Evolutionary conservation across 257 asterid genomes (phyloP).

Genomic region (Petunia secreta): DNA sequence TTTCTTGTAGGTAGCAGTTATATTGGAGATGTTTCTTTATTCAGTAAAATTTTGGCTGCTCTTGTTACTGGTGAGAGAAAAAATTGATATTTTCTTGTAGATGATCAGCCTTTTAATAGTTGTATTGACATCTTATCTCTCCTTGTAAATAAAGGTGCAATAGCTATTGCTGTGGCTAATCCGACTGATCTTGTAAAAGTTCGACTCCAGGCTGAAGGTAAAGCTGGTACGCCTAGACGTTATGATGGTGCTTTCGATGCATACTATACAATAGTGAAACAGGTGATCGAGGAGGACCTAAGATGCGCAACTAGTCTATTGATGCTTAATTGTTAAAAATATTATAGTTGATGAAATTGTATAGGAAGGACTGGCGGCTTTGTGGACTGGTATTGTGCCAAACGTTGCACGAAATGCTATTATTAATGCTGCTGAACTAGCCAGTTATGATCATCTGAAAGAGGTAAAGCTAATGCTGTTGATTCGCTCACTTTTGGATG

Average conservation of each 20-base stretch:
- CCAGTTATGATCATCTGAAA: slow-evolving; percentile 91
- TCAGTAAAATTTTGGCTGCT: slow-evolving; percentile 81
- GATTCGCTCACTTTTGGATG: slow-evolving; percentile 21
- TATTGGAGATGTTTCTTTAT: slow-evolving; percentile 65
- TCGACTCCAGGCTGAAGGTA: slow-evolving; percentile 96
- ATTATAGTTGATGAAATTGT: slow-evolving; percentile 23
- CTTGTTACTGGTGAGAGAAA: slow-evolving; percentile 68
- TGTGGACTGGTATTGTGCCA: slow-evolving; percentile 96
- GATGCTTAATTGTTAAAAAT: slow-evolving; percentile 34
- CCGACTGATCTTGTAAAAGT: slow-evolving; percentile 97
- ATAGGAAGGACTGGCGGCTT: slow-evolving; percentile 93
- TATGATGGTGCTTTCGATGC: slow-evolving; percentile 89
- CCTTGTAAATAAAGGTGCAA: slow-evolving; percentile 63
- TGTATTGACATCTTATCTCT: slow-evolving; percentile 30
- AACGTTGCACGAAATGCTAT: slow-evolving; percentile 90
- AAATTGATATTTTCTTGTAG: neutral
- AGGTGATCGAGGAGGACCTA: slow-evolving; percentile 49
- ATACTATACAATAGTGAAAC: slow-evolving; percentile 68
- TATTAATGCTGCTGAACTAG: slow-evolving; percentile 92
- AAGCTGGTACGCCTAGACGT: slow-evolving; percentile 71
- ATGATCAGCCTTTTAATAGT: neutral
- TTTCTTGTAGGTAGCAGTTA: slow-evolving; percentile 58
- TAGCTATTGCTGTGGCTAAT: slow-evolving; percentile 92
- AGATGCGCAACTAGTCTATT: slow-evolving; percentile 26
- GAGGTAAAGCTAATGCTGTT: slow-evolving; percentile 49